These are phyloP conservation scores for Xerocomus minutiporus DNA, from an alignment of 1,284 basidiomycete species.

Conservation along the genomic window DNA sequence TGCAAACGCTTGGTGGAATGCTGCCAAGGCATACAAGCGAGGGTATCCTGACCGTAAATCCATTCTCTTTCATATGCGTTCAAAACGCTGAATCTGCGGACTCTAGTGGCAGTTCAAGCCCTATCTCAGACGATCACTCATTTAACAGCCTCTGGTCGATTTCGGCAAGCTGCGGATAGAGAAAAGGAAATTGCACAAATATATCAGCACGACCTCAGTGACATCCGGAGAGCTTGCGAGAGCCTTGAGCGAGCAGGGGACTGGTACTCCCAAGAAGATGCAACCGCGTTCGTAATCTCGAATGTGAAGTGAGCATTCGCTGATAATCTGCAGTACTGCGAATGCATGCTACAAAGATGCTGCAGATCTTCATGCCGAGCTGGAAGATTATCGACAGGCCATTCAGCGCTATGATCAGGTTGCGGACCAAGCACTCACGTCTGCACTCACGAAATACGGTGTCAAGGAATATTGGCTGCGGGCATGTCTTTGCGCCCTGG, in stretches of 20 bases:
- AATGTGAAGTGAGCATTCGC: background rate
- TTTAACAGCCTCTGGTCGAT: constrained; percentile 82
- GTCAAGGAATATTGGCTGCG: constrained; percentile 98
- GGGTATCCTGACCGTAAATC: constrained; percentile 70
- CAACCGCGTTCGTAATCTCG: constrained; percentile 66
- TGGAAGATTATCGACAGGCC: constrained; percentile 82
- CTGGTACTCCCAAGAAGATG: constrained; percentile 97
- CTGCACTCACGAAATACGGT: constrained; percentile 92
- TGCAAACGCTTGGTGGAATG: constrained; percentile 97
- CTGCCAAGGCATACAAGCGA: constrained; percentile 90
- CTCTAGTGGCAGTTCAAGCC: constrained; percentile 85
- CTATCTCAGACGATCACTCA: constrained; percentile 82
- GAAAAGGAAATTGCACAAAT: constrained; percentile 97
- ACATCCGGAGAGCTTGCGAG: constrained; percentile 81
- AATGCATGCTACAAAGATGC: constrained; percentile 96
- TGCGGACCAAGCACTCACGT: constrained; percentile 79
- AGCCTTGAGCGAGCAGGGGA: constrained; percentile 92
- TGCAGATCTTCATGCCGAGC: constrained; percentile 88
- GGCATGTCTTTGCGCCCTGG: constrained; percentile 85
- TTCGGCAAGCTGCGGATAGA: constrained; percentile 95
- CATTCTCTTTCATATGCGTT: background rate
- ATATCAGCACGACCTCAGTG: constrained; percentile 73
- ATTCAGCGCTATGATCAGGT: constrained; percentile 90
- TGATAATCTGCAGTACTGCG: constrained; percentile 65
- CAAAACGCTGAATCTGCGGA: constrained; percentile 15